A percentile compares a stretch with the other conserved stretches of the same genome.
phyloP scores from a whole-genome alignment of 805 yeast species.

The Lipomyces mesembrius region DNA sequence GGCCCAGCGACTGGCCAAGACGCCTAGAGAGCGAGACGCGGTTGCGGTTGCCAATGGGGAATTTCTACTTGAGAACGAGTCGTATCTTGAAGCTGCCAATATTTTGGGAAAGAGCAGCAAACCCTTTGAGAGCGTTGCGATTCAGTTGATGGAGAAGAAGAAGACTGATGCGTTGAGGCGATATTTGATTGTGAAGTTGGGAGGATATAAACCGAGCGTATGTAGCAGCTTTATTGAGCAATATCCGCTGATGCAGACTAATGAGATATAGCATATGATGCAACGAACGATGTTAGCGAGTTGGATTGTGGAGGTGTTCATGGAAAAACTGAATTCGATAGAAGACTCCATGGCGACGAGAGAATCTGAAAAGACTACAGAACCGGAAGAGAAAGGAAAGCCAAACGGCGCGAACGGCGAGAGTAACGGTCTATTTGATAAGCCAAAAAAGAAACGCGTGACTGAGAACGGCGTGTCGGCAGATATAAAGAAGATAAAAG shows the following conservation, averaged over 20 bases:
- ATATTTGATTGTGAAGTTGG: conserved; percentile 54
- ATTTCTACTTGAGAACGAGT: conserved; percentile 47
- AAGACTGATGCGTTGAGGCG: conserved; percentile 52
- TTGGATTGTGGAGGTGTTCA: conserved; percentile 67
- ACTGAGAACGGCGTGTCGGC: conserved; percentile 39
- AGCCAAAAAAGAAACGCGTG: conserved; percentile 43
- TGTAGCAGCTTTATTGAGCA: conserved; percentile 1
- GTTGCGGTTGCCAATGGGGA: conserved; percentile 63
- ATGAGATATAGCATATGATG: conserved; percentile 42
- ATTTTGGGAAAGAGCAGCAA: conserved; percentile 65
- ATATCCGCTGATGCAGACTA: background rate
- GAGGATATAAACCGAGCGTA: conserved; percentile 26
- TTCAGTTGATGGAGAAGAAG: conserved; percentile 55
- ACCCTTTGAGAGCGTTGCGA: conserved; percentile 71
- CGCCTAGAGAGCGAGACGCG: conserved; percentile 51
- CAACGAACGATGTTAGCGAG: conserved; percentile 61
- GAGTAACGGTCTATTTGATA: conserved; percentile 47
- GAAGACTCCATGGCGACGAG: conserved; percentile 47
- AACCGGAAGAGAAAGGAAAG: conserved; percentile 15
- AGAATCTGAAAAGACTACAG: conserved; percentile 31
- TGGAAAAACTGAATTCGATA: conserved; percentile 53
- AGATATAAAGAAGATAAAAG: conserved; percentile 41
- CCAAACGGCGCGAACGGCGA: conserved; percentile 22
- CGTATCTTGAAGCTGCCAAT: conserved; percentile 51
- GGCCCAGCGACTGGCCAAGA: conserved; percentile 59